Base-by-base conservation (phyloP, 495 filamentous ascomycete genomes). In the Recurvomyces mirabilis region DNA sequence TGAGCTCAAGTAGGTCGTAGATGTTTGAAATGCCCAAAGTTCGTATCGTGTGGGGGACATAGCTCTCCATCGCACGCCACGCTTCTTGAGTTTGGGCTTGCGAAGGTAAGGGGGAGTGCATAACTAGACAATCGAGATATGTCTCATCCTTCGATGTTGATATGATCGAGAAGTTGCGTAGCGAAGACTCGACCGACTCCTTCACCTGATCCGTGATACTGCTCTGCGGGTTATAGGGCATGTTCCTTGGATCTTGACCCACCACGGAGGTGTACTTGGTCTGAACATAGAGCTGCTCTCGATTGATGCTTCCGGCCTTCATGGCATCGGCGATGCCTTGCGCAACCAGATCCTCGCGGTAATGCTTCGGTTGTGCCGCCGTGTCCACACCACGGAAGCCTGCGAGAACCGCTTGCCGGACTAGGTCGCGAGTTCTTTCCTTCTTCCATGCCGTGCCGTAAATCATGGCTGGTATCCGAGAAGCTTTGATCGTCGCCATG, bases 401-500 rank as follows among this genome's bases (percentile, higher is more conserved):
- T 11, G 75, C 62, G 40, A 70, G 67, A 49, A 93, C 55, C 19
- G 85, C 85, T 51, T 71, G 64, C 53, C 78, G 69, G 20, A 88
- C 82, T 1, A 87, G 68, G 26, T 75, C 69, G 15, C 72, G 68
- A 0, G 81, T 86, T 21, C 61, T 62, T 2, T 78, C 77, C 58
- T 84, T 82, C 63, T 89, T 88, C 85, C 84, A 89, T n/a, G 85
- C 85, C 6, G 84, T 88, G 32, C 84, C 85, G 55, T 93, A 93
- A 43, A 91, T 60, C 47, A 87, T 69, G 44, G 67, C 64, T 5
- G 79, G 80, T 10, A 46, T 24, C 21, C 22, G 34, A 19, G 17
- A 19, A 6, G 41, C 41, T 19, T 32, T 15, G 4, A 28, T 13
- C 10, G 39, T 19, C 14, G 28, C 17, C 28, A 32, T 42, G 11